Evolutionary conservation across 345 rosid genomes (phyloP), one percentile per base, ranked within the genome.

Genomic region (Euphorbia peplus): DNA sequence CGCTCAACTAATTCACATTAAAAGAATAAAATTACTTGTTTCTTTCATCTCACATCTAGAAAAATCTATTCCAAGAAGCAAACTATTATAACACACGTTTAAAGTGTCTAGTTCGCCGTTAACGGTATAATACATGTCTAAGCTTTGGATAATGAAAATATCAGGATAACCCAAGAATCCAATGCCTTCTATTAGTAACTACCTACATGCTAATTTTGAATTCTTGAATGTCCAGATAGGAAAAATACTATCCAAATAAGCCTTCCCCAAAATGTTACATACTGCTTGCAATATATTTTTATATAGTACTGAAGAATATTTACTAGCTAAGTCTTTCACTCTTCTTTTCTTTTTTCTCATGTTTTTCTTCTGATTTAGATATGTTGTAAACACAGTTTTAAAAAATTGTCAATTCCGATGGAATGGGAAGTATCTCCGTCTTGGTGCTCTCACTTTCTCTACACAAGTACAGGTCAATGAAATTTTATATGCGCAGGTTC

Each of bases 1-100:
- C 35, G n/a, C 22, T 39, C 53, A 52, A 67, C 70, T 14, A 35
- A 21, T 63, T 63, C 63, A 63, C 26, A 25, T 29, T 21, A 56
- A 8, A 63, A 19, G 66, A 48, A 39, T 4, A 11, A 39, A 39
- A 39, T 39, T 39, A 39, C 4, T 39, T 39, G 3, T 60, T 14
- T 63, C 18, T 47, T 44, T 35, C 46, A 39, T 61, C 54, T 28
- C 70, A 30, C 25, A 18, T 4, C 16, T 35, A 47, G 13, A 48
- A 22, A 37, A 58, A 28, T 66, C 35, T 9, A 55, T 14, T 22
- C 18, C 9, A 26, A 26, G 8, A 5, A 59, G 15, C 19, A 24
- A 55, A 55, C 4, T 22, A 24, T 14, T 2, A 8, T 55, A 48
- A 48, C 53, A 48, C n/a, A 6, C 51, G n/a, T n/a, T n/a, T n/a